Evolutionary conservation across 306 rosid genomes (phyloP), one percentile per base, ranked within the genome.

Genomic region (Begonia peltatifolia): DNA sequence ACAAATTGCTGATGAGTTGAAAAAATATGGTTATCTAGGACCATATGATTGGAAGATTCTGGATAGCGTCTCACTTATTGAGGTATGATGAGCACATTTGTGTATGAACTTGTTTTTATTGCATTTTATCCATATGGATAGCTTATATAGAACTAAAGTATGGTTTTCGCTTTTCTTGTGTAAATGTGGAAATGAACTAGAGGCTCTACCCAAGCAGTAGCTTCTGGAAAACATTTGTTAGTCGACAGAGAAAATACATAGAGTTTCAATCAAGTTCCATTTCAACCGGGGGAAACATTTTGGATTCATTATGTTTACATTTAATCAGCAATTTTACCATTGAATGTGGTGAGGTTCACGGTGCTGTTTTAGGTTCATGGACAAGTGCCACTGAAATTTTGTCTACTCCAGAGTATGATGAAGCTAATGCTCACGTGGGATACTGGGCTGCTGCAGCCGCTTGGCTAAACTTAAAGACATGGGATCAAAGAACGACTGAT

Each of bases 381-480:
- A 65, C 76, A 54, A 54, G 76, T 67, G 69, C 68, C 57, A 60
- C 62, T 69, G 83, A 72, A 59, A 74, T 64, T 70, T 68, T 80
- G 61, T 63, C 83, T 54, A 67, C 60, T 57, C 42, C 59, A 58
- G 72, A 67, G 56, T 77, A 56, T 62, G 82, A 82, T 16, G 79
- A 76, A 30, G 78, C 67, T 50, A 75, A 68, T 68, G 81, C 70
- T 55, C 76, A 66, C 56, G 69, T 59, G 69, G 95, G 93, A 69
- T 89, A 89, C 68, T 89, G 95, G 93, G 89, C 94, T 46, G 87
- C 85, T 11, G 95, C 95, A 50, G 87, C 90, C 52, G 73, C 80
- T 65, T 89, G 97, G 97, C 76, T 76, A 61, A 84, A 81, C 74
- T 30, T 30, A 30, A 30, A 30, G 7, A 68, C 79, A 57, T 89